A percentile compares a stretch with the other conserved stretches of the same genome.
Evolutionary conservation across 2,329 filamentous ascomycete species (phyloP).

Genomic region (Scedosporium apiospermum): DNA sequence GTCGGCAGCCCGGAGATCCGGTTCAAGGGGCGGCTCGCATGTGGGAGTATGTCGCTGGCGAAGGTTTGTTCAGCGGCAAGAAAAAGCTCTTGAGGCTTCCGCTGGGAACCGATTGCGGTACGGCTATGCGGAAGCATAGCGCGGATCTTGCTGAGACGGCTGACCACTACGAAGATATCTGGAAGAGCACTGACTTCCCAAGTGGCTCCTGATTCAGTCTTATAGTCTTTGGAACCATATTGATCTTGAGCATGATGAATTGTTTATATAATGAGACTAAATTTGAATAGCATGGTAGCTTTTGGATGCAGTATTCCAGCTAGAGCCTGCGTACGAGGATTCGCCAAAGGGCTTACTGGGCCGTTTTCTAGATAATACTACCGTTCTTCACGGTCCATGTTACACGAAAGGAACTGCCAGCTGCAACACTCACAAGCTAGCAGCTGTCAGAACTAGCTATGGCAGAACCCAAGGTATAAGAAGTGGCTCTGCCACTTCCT

Average conservation of each 20-base stretch:
- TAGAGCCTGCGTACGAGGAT: too few relatives aligned
- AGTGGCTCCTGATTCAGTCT: background rate
- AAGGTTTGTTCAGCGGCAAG: constrained; percentile 21
- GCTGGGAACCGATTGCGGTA: background rate
- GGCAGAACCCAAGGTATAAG: too few relatives aligned
- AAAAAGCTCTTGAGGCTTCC: constrained; percentile 21
- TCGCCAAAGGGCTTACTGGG: too few relatives aligned
- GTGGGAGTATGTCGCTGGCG: constrained; percentile 23
- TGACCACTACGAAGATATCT: background rate
- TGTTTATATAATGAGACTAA: background rate
- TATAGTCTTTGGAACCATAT: too few relatives aligned
- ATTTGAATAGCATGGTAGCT: background rate
- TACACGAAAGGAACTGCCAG: too few relatives aligned
- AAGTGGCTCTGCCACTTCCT: too few relatives aligned
- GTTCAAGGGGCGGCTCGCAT: constrained; percentile 25
- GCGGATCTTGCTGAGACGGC: background rate
- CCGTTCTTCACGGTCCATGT: too few relatives aligned
- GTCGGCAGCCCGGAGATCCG: constrained; percentile 29
- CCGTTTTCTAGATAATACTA: too few relatives aligned
- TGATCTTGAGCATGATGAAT: background rate
- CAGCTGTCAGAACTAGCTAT: too few relatives aligned
- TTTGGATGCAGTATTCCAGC: too few relatives aligned
- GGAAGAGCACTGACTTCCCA: constrained; percentile 1
- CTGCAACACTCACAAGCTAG: too few relatives aligned
- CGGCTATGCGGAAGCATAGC: background rate